Evolutionary conservation across 2,329 filamentous ascomycete genomes (phyloP).

Genomic region (Grosmannia clavigera): DNA sequence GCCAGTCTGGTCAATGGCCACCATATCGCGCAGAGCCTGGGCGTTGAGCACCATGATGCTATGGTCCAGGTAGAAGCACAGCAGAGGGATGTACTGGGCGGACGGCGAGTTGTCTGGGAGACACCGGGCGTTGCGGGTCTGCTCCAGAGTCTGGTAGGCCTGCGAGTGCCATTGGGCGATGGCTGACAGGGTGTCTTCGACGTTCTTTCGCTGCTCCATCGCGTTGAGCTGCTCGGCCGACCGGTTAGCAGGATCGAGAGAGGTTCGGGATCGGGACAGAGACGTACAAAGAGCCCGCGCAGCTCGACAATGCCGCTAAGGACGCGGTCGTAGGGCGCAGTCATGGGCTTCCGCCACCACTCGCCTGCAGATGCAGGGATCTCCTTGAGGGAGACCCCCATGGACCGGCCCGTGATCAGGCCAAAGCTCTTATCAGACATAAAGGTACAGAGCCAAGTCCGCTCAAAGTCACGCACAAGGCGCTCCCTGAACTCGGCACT

Average conservation of each 20-base stretch:
- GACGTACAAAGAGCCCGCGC: conserved; percentile 11
- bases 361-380: conserved; percentile 8
- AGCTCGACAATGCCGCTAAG: conserved; percentile 15
- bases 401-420: conserved; percentile 12
- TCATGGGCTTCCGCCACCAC: conserved; percentile 13
- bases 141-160: conserved; percentile 9
- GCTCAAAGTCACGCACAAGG: conserved; percentile 12
- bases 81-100: conserved; percentile 8
- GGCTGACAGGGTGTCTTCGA: conserved; percentile 10
- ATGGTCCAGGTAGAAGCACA: conserved; percentile 16
- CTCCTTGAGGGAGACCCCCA: conserved; percentile 11
- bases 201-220: conserved; percentile 10
- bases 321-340: conserved; percentile 13
- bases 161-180: conserved; percentile 13
- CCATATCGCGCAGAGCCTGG: conserved; percentile 15
- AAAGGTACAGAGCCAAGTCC: conserved; percentile 13
- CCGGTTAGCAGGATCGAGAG: background rate
- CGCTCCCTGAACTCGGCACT: conserved; percentile 9
- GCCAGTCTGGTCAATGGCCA: conserved; percentile 9
- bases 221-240: conserved; percentile 4
- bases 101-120: conserved; percentile 2
- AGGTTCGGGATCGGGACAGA: too few species aligned
- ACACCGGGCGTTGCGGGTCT: conserved; percentile 10
- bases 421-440: conserved; percentile 13
- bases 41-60: conserved; percentile 16